Base-by-base conservation (phyloP, 106 monocot genomes). In the Amphibolis antarctica region DNA sequence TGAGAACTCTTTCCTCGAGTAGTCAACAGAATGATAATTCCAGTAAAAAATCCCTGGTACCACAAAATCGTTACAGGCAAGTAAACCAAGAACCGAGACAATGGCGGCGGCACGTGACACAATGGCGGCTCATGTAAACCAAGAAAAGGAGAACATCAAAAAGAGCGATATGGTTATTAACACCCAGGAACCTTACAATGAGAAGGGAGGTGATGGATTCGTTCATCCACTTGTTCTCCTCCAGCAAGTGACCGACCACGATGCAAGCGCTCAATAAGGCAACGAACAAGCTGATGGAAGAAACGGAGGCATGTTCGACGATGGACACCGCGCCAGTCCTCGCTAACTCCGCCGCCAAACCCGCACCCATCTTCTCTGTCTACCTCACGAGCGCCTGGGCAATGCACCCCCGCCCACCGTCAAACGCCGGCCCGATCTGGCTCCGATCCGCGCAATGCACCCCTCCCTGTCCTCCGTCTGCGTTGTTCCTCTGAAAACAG, bases 141-240 rank as follows among this genome's bases (percentile, higher is more conserved):
- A n/a, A n/a, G n/a, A n/a, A n/a, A 36, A 7, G n/a, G n/a, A n/a
- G n/a, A n/a, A n/a, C 28, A 27, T 9, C 53, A 22, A 9, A 17
- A 27, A 19, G 28, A 14, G 53, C 17, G 10, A 25, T 20, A 22
- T 12, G 1, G 25, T 55, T 55, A n/a, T n/a, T n/a, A n/a, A 55
- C 11, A 55, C 19, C 12, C 28, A 25, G 25, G 27, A 47, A 48
- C 62, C 81, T 70, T 36, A 96, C 96, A 64, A 96, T 70, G 48
- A 76, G 64, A 47, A 96, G 81, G 25, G 96, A 86, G 0, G 84
- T 96, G 63, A 87, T 96, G 66, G 96, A 96, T 62, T 96, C 96
- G 64, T 96, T 96, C 76, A 86, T 66, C 96, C 96, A 96, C n/a
- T 80, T 71, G n/a, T 53, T 82, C 78, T 96, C 96, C 73, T 90